Base-by-base conservation (phyloP, 1,284 basidiomycete species). In the Tilletiaria anomala region DNA sequence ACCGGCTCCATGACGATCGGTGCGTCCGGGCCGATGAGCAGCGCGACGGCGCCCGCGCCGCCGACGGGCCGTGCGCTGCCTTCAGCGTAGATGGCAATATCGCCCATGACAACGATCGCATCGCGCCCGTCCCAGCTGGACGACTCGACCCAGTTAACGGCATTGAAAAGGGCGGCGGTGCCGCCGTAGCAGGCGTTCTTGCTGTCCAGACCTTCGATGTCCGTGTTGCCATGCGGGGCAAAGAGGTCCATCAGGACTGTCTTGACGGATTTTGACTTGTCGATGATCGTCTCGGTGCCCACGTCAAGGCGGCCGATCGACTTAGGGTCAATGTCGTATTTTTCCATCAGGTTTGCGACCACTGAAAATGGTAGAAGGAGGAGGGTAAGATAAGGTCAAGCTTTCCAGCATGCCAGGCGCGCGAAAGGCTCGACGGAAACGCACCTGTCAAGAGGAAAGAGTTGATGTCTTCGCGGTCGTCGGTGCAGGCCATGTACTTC, bases 111-210 rank as follows among this genome's bases (percentile, higher is more conserved):
- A 54, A 97, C 89, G 56, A 97, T 89, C 19, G 91, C 91, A 68
- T 94, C 80, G 47, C 91, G 79, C 44, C 91, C 91, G 65, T 97
- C 91, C 91, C 91, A 97, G n/a, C 83, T 88, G 47, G 79, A 79
- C 35, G 79, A 82, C 71, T 97, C 91, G 51, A 96, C 75, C 91
- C 91, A 97, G 55, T 71, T 71, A 68, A 93, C 74, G 40, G 87
- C 82, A 71, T 96, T 96, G 79, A 93, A 96, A 47, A 97, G 78
- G 3, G 91, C 91, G 35, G 91, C 91, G 18, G 91, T 97, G 32
- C 87, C 91, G 37, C 91, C 91, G 68, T 99, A 99, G 74, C 91
- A 99, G 16, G 91, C 91, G 69, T 97, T 97, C 75, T 97, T 97
- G 46, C 84, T 88, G 74, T 99, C 91, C 67, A 99, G 83, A 57